phyloP scores from a whole-genome alignment of 2,329 filamentous ascomycete genomes.

The Neonectria punicea region DNA sequence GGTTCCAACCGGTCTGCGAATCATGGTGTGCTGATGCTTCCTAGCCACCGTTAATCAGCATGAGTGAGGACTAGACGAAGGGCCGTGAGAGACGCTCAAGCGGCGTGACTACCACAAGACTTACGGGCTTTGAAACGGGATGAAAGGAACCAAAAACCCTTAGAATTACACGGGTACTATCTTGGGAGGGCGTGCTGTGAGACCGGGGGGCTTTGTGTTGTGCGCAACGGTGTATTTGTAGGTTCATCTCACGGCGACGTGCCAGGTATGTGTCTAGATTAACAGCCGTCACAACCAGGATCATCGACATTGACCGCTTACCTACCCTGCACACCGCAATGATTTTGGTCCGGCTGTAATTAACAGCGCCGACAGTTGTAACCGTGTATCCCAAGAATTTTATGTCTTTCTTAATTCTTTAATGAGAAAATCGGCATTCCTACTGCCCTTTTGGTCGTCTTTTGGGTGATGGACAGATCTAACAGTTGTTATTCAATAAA shows the following conservation, averaged over 20 bases:
- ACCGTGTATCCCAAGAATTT: too few species aligned
- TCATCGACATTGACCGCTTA: neutral
- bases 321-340: neutral
- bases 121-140: neutral
- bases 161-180: neutral
- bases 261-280: neutral
- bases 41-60: neutral
- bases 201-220: neutral
- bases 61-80: slow-evolving; percentile 5
- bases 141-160: neutral
- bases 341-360: neutral
- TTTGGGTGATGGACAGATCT: too few species aligned
- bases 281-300: neutral
- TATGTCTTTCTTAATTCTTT: too few species aligned
- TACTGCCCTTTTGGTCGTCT: too few species aligned
- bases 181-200: neutral
- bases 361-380: neutral
- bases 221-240: neutral
- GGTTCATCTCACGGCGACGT: neutral
- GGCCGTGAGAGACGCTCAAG: neutral
- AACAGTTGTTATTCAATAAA: too few species aligned
- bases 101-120: neutral
- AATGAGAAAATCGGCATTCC: too few species aligned
- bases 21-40: slow-evolving; percentile 22
- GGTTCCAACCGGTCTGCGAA: slow-evolving; percentile 14